Percentiles rank a stretch among this genome's conserved stretches.
These are phyloP conservation scores for Dioscorea dumetorum DNA, from an alignment of 106 monocot genomes.

Conservation along the genomic window DNA sequence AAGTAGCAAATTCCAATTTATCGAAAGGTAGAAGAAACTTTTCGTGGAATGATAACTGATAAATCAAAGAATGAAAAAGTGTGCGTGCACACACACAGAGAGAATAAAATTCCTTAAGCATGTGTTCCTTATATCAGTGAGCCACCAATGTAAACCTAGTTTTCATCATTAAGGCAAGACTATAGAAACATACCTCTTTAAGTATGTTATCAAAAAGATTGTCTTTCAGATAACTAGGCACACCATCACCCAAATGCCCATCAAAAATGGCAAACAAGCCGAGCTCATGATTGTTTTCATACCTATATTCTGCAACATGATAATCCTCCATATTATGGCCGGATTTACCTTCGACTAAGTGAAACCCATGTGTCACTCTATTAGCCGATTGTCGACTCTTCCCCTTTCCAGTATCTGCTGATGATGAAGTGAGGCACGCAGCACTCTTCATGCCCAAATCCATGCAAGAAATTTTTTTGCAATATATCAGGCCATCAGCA, in stretches of 20 bases:
- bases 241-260: conserved; percentile 43
- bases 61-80: too few relatives aligned
- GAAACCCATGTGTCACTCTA: conserved; percentile 38
- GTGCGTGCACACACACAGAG: too few relatives aligned
- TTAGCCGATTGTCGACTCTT: conserved; percentile 39
- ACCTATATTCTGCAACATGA: conserved; percentile 41
- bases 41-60: too few relatives aligned
- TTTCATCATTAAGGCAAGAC: background rate
- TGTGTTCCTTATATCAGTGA: background rate
- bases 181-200: conserved; percentile 20
- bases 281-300: conserved; percentile 25
- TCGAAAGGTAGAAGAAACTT: too few relatives aligned
- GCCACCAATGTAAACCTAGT: too few relatives aligned
- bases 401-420: conserved; percentile 37
- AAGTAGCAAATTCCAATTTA: too few relatives aligned
- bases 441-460: conserved; percentile 12
- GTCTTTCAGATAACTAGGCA: conserved; percentile 39
- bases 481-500: too few relatives aligned
- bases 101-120: too few relatives aligned
- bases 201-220: conserved; percentile 50
- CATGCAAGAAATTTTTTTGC: too few relatives aligned
- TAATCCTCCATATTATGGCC: conserved; percentile 61
- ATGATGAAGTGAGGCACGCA: conserved; percentile 29
- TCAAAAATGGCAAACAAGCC: conserved; percentile 54
- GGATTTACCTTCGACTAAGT: conserved; percentile 45